A percentile compares a stretch with the other conserved stretches of the same genome.
Conservation (phyloP, 768 basidiomycete genomes). For the Pleurotus djamor region DNA sequence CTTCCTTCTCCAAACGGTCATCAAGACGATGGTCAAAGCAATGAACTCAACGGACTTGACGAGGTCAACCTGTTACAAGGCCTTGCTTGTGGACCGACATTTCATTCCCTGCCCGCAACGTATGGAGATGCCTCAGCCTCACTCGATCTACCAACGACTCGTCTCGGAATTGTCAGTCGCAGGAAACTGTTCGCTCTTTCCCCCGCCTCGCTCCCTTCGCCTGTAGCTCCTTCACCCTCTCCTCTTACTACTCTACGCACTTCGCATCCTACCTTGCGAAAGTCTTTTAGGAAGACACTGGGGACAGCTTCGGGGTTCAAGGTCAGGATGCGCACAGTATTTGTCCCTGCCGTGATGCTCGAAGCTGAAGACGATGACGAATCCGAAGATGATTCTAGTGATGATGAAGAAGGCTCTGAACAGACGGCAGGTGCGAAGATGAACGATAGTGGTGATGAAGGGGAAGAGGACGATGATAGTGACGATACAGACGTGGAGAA, state of each 20-base stretch:
- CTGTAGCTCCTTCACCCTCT: conserved; percentile 45
- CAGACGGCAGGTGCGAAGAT: conserved; percentile 38
- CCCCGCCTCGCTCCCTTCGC: conserved; percentile 36
- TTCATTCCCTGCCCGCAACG: conserved; percentile 25
- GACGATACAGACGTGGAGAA: not conserved
- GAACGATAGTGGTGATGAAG: not conserved
- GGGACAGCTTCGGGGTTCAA: conserved; percentile 80
- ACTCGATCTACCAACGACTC: conserved; percentile 62
- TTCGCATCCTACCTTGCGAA: conserved; percentile 71
- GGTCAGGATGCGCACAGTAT: conserved; percentile 93
- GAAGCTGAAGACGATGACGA: conserved; percentile 43
- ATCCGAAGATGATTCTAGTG: conserved; percentile 24
- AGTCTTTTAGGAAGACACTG: conserved; percentile 81
- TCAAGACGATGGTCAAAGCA: conserved; percentile 26
- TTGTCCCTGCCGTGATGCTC: conserved; percentile 81
- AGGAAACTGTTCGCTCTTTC: conserved; percentile 65
- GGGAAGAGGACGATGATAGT: not conserved
- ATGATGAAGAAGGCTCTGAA: conserved; percentile 66
- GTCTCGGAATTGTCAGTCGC: conserved; percentile 69
- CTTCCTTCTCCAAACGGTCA: conserved; percentile 30
- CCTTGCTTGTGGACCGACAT: conserved; percentile 57
- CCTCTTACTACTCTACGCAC: conserved; percentile 45
- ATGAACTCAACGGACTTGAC: conserved; percentile 47
- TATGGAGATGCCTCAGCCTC: conserved; percentile 11
- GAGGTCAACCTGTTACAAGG: conserved; percentile 70